These are phyloP conservation scores for Debaryomyces hansenii DNA, from an alignment of 805 yeast genomes.

Conservation along the genomic window DNA sequence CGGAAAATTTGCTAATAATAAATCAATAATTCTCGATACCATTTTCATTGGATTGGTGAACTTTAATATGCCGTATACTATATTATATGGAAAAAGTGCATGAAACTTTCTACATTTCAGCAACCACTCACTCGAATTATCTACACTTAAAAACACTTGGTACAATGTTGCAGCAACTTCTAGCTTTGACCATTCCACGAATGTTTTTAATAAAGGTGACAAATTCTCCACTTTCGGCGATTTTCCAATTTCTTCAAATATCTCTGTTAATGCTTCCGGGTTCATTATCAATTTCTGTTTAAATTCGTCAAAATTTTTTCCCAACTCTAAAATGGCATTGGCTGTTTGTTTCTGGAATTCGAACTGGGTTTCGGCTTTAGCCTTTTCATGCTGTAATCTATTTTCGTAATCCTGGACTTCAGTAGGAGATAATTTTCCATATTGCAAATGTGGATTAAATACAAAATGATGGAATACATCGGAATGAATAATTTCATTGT, in stretches of 20 bases:
- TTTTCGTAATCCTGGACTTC: slow-evolving; percentile 58
- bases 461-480: slow-evolving; percentile 56
- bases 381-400: slow-evolving; percentile 60
- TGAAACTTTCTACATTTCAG: slow-evolving; percentile 72
- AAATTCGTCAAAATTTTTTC: slow-evolving; percentile 57
- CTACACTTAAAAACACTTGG: slow-evolving; percentile 77
- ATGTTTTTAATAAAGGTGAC: slow-evolving; percentile 65
- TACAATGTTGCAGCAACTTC: slow-evolving; percentile 84
- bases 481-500: slow-evolving; percentile 56
- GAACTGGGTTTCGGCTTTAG: slow-evolving; percentile 58
- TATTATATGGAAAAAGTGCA: slow-evolving; percentile 72
- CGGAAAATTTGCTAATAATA: slow-evolving; percentile 61
- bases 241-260: slow-evolving; percentile 67
- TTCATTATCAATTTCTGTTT: slow-evolving; percentile 51
- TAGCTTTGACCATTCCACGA: slow-evolving; percentile 79
- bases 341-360: slow-evolving; percentile 73
- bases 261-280: slow-evolving; percentile 53
- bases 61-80: slow-evolving; percentile 73
- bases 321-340: slow-evolving; percentile 53
- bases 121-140: slow-evolving; percentile 74
- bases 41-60: slow-evolving; percentile 87
- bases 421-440: slow-evolving; percentile 33
- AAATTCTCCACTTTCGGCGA: slow-evolving; percentile 54
- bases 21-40: slow-evolving; percentile 74
- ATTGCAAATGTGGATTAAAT: slow-evolving; percentile 27